A percentile compares a stretch with the other conserved stretches of the same genome.
These are phyloP conservation scores for Cordyceps pruinosa DNA, from an alignment of 2,329 filamentous ascomycete species.

Conservation along the genomic window DNA sequence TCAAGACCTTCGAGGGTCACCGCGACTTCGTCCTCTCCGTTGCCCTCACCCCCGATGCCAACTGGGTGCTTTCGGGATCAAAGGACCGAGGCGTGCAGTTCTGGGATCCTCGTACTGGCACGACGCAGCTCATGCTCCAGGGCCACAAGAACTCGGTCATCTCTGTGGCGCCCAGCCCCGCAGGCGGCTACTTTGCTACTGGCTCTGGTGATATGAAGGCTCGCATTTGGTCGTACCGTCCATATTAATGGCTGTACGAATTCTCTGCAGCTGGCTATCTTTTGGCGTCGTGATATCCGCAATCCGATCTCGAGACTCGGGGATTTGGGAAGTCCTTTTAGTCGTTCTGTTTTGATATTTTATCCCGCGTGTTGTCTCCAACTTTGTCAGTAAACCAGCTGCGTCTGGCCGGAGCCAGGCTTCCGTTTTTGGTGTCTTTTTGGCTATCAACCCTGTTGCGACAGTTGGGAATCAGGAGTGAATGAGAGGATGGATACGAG, in stretches of 20 bases:
- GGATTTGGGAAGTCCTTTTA: slow-evolving; percentile 7
- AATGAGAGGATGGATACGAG: neutral
- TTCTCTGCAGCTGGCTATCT: neutral
- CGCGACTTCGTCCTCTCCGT: slow-evolving; percentile 97
- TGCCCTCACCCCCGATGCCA: slow-evolving; percentile 85
- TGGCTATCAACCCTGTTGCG: neutral
- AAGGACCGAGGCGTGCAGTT: slow-evolving; percentile 98
- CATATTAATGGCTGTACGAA: slow-evolving; percentile 26
- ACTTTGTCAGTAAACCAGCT: neutral
- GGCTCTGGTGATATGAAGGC: slow-evolving; percentile 97
- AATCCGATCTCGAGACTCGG: neutral
- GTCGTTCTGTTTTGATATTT: neutral
- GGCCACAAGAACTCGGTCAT: slow-evolving; percentile 99
- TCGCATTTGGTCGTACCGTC: slow-evolving; percentile 85
- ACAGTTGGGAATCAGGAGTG: slow-evolving; percentile 3
- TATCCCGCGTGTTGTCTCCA: neutral
- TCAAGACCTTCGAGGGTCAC: slow-evolving; percentile 96
- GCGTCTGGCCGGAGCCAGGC: neutral
- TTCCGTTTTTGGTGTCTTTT: neutral
- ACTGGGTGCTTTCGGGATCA: slow-evolving; percentile 94
- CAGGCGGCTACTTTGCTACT: slow-evolving; percentile 83
- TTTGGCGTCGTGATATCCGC: slow-evolving; percentile 4
- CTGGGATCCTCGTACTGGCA: slow-evolving; percentile 91
- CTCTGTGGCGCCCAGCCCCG: slow-evolving; percentile 89
- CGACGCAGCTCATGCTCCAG: slow-evolving; percentile 95